Evolutionary conservation across 2,329 filamentous ascomycete species (phyloP), one percentile per base, ranked within the genome.

Genomic region (Aspergillus sojae): DNA sequence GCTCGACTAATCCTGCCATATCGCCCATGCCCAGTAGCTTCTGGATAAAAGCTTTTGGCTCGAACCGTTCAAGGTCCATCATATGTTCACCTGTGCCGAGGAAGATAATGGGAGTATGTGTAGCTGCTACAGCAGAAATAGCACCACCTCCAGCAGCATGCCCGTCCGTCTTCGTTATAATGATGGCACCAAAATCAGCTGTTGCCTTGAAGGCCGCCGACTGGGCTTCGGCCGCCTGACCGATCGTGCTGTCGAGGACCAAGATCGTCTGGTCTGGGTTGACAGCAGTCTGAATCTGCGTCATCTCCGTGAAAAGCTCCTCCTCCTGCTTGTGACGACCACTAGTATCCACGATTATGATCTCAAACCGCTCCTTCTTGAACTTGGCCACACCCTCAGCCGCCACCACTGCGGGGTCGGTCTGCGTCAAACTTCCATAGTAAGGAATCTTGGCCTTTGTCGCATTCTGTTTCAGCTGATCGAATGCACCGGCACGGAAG

Each of bases 401-500:
- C 0, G 95, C 94, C 21, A 99, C 95, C 6, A 93, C 89, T 0
- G 94, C 93, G 0, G 95, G 95, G 75, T 99, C 95, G 9, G 94
- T 97, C 81, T 99, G 93, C 3, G 94, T 99, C 68, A 99, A 84
- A 62, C 92, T 96, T 72, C 95, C 95, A 77, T 96, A 99, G 85
- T 99, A 99, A 11, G 95, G 95, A 58, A 99, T 98, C 83, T 98
- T 98, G 57, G 95, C 95, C 79, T 98, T 99, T 39, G 93, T 98
- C 1, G 95, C 95, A 77, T 99, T 99, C 81, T 99, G 95, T 82
- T 98, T 98, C 78, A 99, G 80, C 82, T 99, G 95, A 76, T 99
- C 95, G 71, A 99, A 99, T 48, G 95, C 95, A 84, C 95, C 95
- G 39, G 95, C 95, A 82, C 95, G 92, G 85, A 99, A 99, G 30